Conservation (phyloP, 1,284 basidiomycete genomes). For the Ustilago sp. region DNA sequence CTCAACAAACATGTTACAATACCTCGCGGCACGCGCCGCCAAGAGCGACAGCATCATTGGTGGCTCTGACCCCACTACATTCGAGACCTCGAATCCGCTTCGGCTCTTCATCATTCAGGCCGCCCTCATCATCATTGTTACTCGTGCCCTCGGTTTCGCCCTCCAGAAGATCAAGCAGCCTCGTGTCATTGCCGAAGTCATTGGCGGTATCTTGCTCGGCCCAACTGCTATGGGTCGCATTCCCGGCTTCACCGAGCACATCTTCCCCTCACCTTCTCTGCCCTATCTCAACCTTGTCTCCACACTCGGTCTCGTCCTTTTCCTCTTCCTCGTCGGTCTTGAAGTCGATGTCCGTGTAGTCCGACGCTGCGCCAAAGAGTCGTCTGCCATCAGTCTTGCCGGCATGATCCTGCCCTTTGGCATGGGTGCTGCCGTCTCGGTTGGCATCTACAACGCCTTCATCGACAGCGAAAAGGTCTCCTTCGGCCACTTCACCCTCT, state of each 20-base stretch:
- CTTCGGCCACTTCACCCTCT: constrained; percentile 91
- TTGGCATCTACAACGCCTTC: constrained; percentile 83
- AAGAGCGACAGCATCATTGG: constrained; percentile 72
- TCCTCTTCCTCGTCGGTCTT: constrained; percentile 87
- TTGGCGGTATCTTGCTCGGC: constrained; percentile 80
- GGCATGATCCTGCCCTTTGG: constrained; percentile 85
- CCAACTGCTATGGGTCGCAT: constrained; percentile 66
- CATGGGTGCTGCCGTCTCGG: constrained; percentile 83
- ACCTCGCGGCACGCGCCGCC: constrained; percentile 46
- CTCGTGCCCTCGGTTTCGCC: constrained; percentile 77
- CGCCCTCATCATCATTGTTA: constrained; percentile 74
- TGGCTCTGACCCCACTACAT: constrained; percentile 76
- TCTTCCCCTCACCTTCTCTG: constrained; percentile 72
- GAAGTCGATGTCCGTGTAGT: constrained; percentile 87
- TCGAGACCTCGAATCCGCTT: constrained; percentile 77
- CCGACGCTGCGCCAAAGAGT: constrained; percentile 70
- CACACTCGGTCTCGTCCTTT: constrained; percentile 79
- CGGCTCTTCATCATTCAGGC: constrained; percentile 86
- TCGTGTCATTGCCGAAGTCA: constrained; percentile 86
- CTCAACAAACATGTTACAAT: constrained; percentile 23
- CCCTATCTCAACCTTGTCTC: constrained; percentile 87
- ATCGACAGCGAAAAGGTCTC: constrained; percentile 75
- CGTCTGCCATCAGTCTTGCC: constrained; percentile 73
- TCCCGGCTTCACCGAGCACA: constrained; percentile 64
- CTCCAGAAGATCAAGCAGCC: constrained; percentile 82